Evolutionary conservation across 192 early-diverging fungal species (phyloP).

Genomic region (Gaertneriomyces semiglobifer): DNA sequence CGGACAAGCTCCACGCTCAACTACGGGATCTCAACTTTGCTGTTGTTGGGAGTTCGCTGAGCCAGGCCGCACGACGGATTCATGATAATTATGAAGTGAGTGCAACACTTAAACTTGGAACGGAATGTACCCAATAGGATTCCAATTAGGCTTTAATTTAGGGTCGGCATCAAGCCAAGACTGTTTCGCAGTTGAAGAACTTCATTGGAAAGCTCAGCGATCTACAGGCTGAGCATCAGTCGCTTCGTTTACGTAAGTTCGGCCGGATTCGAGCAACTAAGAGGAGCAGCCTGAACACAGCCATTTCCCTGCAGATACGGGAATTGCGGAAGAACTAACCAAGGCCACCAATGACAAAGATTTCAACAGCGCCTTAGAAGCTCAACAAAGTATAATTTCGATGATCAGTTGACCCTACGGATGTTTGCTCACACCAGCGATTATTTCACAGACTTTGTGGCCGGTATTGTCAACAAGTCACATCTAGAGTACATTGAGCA

Average conservation of each 20-base stretch:
- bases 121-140: slow-evolving; percentile 87
- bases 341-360: slow-evolving; percentile 73
- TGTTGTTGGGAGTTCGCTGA: slow-evolving; percentile 78
- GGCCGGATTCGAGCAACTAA: not conserved
- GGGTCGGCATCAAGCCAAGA: slow-evolving; percentile 85
- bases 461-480: slow-evolving; percentile 60
- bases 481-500: slow-evolving; percentile 84
- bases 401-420: not conserved
- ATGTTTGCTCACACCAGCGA: not conserved
- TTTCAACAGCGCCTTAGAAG: slow-evolving; percentile 79
- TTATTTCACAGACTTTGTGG: slow-evolving; percentile 55
- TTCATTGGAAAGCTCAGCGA: slow-evolving; percentile 84
- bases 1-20: slow-evolving; percentile 75
- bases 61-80: slow-evolving; percentile 77
- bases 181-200: slow-evolving; percentile 85
- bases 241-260: slow-evolving; percentile 67
- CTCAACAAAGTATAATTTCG: slow-evolving; percentile 76
- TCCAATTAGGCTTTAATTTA: slow-evolving; percentile 39
- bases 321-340: slow-evolving; percentile 78
- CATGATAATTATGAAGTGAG: slow-evolving; percentile 81
- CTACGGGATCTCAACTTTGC: slow-evolving; percentile 89
- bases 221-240: slow-evolving; percentile 83
- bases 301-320: slow-evolving; percentile 56
- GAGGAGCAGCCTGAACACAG: not conserved
- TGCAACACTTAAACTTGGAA: slow-evolving; percentile 42